A percentile compares a stretch with the other conserved stretches of the same genome.
These are phyloP conservation scores for Choanephora cucurbitarum DNA, from an alignment of 371 early-diverging fungal genomes.

Conservation along the genomic window DNA sequence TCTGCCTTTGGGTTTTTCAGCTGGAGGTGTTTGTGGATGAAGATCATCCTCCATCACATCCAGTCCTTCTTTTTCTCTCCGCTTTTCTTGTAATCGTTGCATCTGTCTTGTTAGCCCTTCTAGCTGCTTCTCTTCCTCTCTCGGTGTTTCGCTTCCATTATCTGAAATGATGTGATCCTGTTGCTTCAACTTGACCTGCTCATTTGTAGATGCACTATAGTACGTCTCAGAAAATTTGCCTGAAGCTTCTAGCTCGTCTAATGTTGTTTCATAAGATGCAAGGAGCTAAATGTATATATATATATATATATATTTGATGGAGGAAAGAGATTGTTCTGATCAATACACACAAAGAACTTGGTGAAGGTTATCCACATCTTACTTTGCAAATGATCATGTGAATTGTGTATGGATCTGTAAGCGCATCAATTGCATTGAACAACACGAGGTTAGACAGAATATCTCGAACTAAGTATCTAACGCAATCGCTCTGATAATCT, in stretches of 20 bases:
- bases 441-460: constrained; percentile 55
- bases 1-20: background rate
- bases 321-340: too few relatives aligned
- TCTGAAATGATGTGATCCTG: too few relatives aligned
- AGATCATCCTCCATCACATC: constrained; percentile 25
- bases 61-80: constrained; percentile 17
- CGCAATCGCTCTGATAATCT: constrained; percentile 55
- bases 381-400: constrained; percentile 63
- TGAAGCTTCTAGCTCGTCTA: constrained; percentile 38
- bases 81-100: constrained; percentile 43
- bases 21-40: constrained; percentile 9
- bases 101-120: constrained; percentile 37
- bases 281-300: constrained; percentile 22
- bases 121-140: constrained; percentile 25
- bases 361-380: constrained; percentile 6
- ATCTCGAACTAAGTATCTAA: constrained; percentile 59
- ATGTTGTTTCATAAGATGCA: constrained; percentile 23
- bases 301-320: too few relatives aligned
- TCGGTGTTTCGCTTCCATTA: too few relatives aligned
- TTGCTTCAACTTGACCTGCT: constrained; percentile 11
- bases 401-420: constrained; percentile 61
- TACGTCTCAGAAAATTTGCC: constrained; percentile 33
- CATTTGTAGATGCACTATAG: constrained; percentile 29
- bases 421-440: constrained; percentile 43
- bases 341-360: too few relatives aligned